Conservation (phyloP, 495 filamentous ascomycete species). For the Daldinia decipiens region DNA sequence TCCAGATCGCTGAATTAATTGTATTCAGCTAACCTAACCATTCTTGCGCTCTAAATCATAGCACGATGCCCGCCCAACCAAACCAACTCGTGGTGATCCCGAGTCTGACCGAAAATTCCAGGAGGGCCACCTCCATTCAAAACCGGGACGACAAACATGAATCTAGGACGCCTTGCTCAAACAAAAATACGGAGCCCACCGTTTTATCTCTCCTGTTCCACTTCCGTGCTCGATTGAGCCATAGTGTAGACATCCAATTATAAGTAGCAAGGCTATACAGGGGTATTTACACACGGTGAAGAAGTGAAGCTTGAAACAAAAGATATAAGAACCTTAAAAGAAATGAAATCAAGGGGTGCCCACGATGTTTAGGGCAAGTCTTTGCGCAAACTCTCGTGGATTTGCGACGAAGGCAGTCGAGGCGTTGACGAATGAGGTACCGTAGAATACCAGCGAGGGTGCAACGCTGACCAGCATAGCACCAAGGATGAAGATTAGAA, state of each 20-base stretch:
- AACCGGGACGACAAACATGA: slow-evolving; percentile 4
- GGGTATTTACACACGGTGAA: slow-evolving; percentile 32
- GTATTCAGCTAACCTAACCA: neutral
- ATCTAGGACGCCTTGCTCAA: slow-evolving; percentile 26
- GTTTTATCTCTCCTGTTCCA: slow-evolving; percentile 4
- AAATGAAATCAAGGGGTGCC: slow-evolving; percentile 20
- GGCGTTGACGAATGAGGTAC: slow-evolving; percentile 28
- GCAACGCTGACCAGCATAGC: slow-evolving; percentile 71
- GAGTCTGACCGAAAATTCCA: neutral
- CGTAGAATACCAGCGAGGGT: slow-evolving; percentile 62
- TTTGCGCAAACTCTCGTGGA: slow-evolving; percentile 28
- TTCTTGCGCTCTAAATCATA: neutral
- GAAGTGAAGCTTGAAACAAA: slow-evolving; percentile 13
- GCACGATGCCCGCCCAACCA: slow-evolving; percentile 1
- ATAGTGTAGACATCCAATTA: slow-evolving; percentile 18
- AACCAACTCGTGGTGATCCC: neutral
- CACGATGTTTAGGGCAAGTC: slow-evolving; percentile 17
- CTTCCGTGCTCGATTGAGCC: slow-evolving; percentile 11
- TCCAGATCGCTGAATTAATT: neutral
- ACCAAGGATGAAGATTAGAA: slow-evolving; percentile 69
- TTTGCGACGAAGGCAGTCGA: slow-evolving; percentile 26
- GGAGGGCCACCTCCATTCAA: neutral
- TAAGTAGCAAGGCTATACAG: slow-evolving; percentile 25
- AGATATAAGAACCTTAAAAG: slow-evolving; percentile 8
- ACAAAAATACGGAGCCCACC: slow-evolving; percentile 1